A percentile compares a stretch with the other conserved stretches of the same genome.
Evolutionary conservation across 1,284 basidiomycete genomes (phyloP).

Genomic region (Clitocybe nebularis): DNA sequence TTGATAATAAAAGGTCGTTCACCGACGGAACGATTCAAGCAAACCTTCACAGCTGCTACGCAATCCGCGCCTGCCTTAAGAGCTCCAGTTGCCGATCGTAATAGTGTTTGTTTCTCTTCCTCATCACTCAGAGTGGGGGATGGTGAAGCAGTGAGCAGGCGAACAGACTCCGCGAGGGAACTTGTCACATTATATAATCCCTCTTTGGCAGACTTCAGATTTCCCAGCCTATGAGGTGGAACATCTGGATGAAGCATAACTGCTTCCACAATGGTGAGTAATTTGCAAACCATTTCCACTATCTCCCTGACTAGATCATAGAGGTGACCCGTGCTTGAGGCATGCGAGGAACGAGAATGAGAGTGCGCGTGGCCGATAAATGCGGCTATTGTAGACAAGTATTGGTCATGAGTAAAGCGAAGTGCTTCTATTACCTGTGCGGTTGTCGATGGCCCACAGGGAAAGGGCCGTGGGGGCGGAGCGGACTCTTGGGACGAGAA

Average conservation of each 20-base stretch:
- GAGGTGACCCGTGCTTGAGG: constrained; percentile 88
- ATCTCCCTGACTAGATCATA: constrained; percentile 93
- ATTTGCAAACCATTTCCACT: constrained; percentile 88
- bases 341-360: constrained; percentile 84
- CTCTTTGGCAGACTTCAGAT: constrained; percentile 72
- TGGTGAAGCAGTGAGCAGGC: constrained; percentile 57
- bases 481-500: constrained; percentile 54
- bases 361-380: constrained; percentile 97
- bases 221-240: constrained; percentile 49
- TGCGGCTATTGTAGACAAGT: constrained; percentile 91
- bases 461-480: constrained; percentile 54
- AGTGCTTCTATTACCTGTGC: constrained; percentile 67
- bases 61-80: constrained; percentile 88
- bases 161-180: constrained; percentile 85
- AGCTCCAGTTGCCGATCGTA: constrained; percentile 83
- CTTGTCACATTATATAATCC: constrained; percentile 83
- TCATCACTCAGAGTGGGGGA: constrained; percentile 63
- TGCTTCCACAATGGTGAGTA: constrained; percentile 90
- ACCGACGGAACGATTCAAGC: constrained; percentile 58
- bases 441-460: constrained; percentile 63
- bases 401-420: constrained; percentile 79
- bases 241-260: constrained; percentile 71
- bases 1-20: constrained; percentile 64
- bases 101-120: constrained; percentile 73
- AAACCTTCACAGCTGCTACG: constrained; percentile 77